Conservation (phyloP, 2,329 filamentous ascomycete species). For the Cadophora sp. region DNA sequence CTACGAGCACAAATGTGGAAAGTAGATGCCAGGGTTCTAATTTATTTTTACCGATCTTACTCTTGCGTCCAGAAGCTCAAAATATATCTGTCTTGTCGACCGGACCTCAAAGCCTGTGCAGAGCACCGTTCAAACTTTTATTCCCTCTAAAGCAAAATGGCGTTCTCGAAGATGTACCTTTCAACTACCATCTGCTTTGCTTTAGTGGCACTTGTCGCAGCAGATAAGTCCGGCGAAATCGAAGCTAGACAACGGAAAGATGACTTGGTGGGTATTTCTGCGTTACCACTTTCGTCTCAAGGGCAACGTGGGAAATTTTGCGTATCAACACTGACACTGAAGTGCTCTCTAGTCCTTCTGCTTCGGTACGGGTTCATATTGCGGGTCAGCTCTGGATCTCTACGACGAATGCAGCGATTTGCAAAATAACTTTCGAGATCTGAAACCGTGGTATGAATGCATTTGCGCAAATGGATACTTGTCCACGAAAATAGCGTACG, state of each 20-base stretch:
- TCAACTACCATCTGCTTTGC: neutral
- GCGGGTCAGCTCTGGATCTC: slow-evolving; percentile 15
- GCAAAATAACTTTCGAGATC: slow-evolving; percentile 11
- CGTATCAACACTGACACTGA: neutral
- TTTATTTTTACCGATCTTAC: neutral
- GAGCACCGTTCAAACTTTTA: neutral
- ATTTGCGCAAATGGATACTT: slow-evolving; percentile 26
- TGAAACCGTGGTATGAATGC: slow-evolving; percentile 25
- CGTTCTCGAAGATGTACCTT: neutral
- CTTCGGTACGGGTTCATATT: slow-evolving; percentile 23
- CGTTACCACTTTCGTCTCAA: neutral
- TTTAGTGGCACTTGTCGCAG: neutral
- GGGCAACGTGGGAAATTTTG: too few relatives aligned
- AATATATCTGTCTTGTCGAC: neutral
- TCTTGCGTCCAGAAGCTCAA: neutral
- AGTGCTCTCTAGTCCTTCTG: slow-evolving; percentile 15
- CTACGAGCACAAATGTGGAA: slow-evolving; percentile 4
- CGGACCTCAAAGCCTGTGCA: neutral
- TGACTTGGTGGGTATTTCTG: neutral
- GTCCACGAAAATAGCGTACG: slow-evolving; percentile 22
- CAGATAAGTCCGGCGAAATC: neutral
- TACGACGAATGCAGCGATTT: slow-evolving; percentile 19
- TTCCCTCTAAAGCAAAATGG: neutral
- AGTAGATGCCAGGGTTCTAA: neutral
- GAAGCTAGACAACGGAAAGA: neutral